Evolutionary conservation across 192 early-diverging fungal species (phyloP), one percentile per base, ranked within the genome.

Genomic region (Linnemannia schmuckeri): DNA sequence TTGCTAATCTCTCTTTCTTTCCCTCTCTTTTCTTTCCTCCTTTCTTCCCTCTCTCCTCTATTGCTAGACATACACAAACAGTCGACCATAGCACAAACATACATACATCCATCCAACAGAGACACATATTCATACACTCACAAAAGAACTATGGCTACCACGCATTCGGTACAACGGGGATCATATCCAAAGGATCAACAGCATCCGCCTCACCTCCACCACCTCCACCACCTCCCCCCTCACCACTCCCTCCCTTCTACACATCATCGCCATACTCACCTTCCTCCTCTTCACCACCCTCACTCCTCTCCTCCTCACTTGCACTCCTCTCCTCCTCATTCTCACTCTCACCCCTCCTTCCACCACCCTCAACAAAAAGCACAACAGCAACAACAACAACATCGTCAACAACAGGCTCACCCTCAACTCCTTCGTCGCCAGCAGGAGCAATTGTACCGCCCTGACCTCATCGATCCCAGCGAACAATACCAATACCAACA

Each of bases 311-410:
- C 49, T n/a, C 7, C 42, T 41, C 27, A 10, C n/a, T 55, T 41
- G 18, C n/a, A 37, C 49, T 72, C 37, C 6, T 52, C 37, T 75
- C 82, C 33, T 68, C 35, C 72, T 41, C 27, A 10, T 15, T 55
- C 54, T 30, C n/a, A 37, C 49, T 72, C 37, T 24, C 82, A 78
- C 37, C 6, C 69, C 37, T 75, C 82, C 42, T 73, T 44, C 72
- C 55, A 78, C 57, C 71, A 20, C 49, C 3, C 49, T 52, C 20
- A 52, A 22, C 49, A 52, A 52, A 18, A 52, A 18, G 20, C 49
- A 17, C 49, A 22, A 54, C 80, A 17, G 33, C 61, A 66, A 9
- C 12, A 9, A 15, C 61, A 33, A 13, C 61, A 27, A 63, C 61
- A 61, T 8, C 55, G 27, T 8, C 55, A 61, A n/a, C 79, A 81